These are phyloP conservation scores for Tolypocladium amazonense DNA, from an alignment of 2,329 filamentous ascomycete species.

Conservation along the genomic window DNA sequence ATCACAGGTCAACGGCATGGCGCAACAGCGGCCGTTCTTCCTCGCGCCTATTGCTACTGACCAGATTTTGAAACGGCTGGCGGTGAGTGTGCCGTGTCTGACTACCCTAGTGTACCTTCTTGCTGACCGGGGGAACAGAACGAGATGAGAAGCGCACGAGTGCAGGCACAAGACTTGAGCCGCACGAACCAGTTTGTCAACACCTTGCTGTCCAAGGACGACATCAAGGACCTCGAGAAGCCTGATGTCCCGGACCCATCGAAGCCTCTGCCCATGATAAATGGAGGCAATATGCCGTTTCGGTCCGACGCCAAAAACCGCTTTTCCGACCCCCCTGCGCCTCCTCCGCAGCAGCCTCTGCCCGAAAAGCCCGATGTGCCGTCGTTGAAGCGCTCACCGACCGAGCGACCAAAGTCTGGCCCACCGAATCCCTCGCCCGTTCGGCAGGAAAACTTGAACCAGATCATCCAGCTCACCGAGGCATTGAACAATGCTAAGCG, in stretches of 20 bases:
- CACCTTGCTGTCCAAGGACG: conserved; percentile 63
- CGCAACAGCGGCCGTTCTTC: conserved; percentile 75
- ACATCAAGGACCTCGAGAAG: conserved; percentile 47
- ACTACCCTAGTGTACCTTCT: not conserved
- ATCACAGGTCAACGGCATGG: conserved; percentile 46
- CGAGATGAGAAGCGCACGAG: conserved; percentile 81
- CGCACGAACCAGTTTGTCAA: conserved; percentile 76
- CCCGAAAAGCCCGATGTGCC: conserved; percentile 83
- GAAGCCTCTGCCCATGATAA: conserved; percentile 35
- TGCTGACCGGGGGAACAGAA: conserved; percentile 36
- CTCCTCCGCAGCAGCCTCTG: conserved; percentile 83
- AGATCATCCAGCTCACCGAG: conserved; percentile 77
- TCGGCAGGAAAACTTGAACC: conserved; percentile 50
- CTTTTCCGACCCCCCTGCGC: conserved; percentile 88
- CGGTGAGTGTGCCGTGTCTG: conserved; percentile 15
- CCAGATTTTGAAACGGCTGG: conserved; percentile 67
- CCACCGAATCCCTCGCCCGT: conserved; percentile 45
- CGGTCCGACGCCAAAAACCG: conserved; percentile 69
- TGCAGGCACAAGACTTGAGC: conserved; percentile 77
- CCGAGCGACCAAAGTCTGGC: conserved; percentile 58
- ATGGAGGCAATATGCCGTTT: conserved; percentile 41
- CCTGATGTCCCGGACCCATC: conserved; percentile 34
- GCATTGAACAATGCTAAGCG: conserved; percentile 74
- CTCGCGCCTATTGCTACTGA: conserved; percentile 85
- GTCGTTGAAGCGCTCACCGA: conserved; percentile 64